Percentiles rank a stretch among this genome's conserved stretches.
Evolutionary conservation across 371 early-diverging fungal genomes (phyloP).

Genomic region (Mortierella sp.): DNA sequence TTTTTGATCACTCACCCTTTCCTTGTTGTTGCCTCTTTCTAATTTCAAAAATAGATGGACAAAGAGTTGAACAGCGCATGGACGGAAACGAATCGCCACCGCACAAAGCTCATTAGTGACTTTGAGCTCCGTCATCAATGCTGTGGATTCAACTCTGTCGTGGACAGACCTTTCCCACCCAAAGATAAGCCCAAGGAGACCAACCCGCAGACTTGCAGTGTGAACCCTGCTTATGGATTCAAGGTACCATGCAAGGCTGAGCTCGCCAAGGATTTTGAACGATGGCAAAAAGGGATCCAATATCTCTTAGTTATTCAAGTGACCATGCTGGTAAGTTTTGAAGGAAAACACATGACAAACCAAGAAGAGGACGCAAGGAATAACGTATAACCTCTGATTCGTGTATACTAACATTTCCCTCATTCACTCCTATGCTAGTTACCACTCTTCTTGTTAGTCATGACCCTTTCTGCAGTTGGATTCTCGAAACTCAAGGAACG

Average conservation of each 20-base stretch:
- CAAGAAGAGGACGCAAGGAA: slow-evolving; percentile 4
- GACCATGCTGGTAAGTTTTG: slow-evolving; percentile 28
- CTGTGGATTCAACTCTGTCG: slow-evolving; percentile 27
- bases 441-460: slow-evolving; percentile 27
- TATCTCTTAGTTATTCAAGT: slow-evolving; percentile 27
- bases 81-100: slow-evolving; percentile 17
- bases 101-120: slow-evolving; percentile 24
- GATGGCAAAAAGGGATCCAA: slow-evolving; percentile 40
- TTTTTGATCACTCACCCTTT: slow-evolving; percentile 7
- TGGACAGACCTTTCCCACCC: slow-evolving; percentile 28
- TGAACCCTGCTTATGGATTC: slow-evolving; percentile 19
- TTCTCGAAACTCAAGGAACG: slow-evolving; percentile 24
- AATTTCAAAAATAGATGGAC: slow-evolving; percentile 24
- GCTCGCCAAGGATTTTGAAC: slow-evolving; percentile 32
- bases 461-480: slow-evolving; percentile 28
- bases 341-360: slow-evolving; percentile 2
- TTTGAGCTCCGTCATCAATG: slow-evolving; percentile 42
- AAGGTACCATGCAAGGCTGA: slow-evolving; percentile 37
- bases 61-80: slow-evolving; percentile 32
- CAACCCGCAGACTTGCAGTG: slow-evolving; percentile 5
- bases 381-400: slow-evolving; percentile 6
- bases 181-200: neutral
- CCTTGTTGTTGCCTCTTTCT: slow-evolving; percentile 12
- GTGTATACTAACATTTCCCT: slow-evolving; percentile 4
- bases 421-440: slow-evolving; percentile 18